Evolutionary conservation across 352 stramenopile species (phyloP).

Genomic region (Halophytophthora batemanensis): DNA sequence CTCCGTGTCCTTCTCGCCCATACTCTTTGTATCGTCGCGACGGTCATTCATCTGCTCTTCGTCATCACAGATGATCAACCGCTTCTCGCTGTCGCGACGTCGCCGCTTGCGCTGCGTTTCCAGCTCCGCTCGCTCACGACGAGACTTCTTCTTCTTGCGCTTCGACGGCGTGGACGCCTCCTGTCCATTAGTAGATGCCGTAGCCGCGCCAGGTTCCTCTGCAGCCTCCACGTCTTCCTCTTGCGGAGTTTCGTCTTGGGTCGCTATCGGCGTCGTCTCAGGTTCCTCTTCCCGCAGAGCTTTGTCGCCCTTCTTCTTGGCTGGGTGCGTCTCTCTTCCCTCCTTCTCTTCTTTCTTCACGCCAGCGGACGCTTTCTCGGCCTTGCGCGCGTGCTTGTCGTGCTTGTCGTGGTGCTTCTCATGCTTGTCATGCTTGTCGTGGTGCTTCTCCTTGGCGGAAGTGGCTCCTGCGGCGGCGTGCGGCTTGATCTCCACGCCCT

Average conservation of each 20-base stretch:
- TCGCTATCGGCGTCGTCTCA: not conserved
- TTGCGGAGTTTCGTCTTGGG: slow-evolving; percentile 7
- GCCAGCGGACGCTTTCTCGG: slow-evolving; percentile 21
- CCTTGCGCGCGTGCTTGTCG: slow-evolving; percentile 11
- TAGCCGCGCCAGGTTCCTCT: not conserved
- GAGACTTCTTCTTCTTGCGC: slow-evolving; percentile 50
- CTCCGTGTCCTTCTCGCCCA: slow-evolving; percentile 63
- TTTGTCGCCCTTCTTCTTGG: slow-evolving; percentile 7
- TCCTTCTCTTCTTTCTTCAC: slow-evolving; percentile 17
- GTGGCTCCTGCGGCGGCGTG: slow-evolving; percentile 40
- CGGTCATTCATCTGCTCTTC: slow-evolving; percentile 34
- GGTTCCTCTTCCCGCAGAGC: not conserved
- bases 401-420: slow-evolving; percentile 20
- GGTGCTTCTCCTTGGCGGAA: slow-evolving; percentile 11
- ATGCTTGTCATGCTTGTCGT: slow-evolving; percentile 19
- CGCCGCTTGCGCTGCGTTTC: slow-evolving; percentile 38
- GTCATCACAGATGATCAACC: slow-evolving; percentile 86
- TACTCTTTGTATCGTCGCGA: slow-evolving; percentile 17
- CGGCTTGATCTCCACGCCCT: slow-evolving; percentile 74
- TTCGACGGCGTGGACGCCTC: slow-evolving; percentile 8
- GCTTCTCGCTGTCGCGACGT: slow-evolving; percentile 51
- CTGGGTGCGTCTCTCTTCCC: not conserved
- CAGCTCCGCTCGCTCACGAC: slow-evolving; percentile 13
- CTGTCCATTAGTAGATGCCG: not conserved
- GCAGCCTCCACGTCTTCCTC: slow-evolving; percentile 2